phyloP scores from a whole-genome alignment of 441 rosid species.

The Jatropha multifida region DNA sequence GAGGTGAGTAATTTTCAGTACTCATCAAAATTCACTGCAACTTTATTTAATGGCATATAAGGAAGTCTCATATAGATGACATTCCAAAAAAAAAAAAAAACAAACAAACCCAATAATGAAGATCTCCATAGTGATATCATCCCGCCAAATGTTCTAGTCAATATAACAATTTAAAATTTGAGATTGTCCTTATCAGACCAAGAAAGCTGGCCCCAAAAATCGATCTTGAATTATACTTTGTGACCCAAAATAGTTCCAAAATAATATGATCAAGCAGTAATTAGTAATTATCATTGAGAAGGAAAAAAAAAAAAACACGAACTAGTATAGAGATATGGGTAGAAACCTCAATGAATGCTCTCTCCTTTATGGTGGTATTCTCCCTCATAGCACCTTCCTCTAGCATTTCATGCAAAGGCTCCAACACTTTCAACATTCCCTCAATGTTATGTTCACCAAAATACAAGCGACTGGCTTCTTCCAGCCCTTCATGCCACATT shows the following conservation, averaged over 20 bases:
- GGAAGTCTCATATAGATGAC: background rate
- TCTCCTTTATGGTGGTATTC: slow-evolving; percentile 80
- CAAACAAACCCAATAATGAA: background rate
- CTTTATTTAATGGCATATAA: background rate
- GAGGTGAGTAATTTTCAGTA: background rate
- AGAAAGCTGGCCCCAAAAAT: slow-evolving; percentile 4
- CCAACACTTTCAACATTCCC: slow-evolving; percentile 96
- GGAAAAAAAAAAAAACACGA: background rate
- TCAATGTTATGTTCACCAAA: slow-evolving; percentile 99
- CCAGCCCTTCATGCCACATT: slow-evolving; percentile 95
- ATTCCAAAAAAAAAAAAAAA: no score
- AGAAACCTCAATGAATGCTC: slow-evolving; percentile 93
- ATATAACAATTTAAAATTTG: background rate
- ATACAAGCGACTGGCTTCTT: slow-evolving; percentile 99
- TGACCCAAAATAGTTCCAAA: slow-evolving; percentile 12
- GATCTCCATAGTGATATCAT: background rate
- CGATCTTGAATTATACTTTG: background rate
- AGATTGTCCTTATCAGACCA: background rate
- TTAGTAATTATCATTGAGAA: background rate
- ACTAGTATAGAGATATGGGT: slow-evolving; percentile 6
- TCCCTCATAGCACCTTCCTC: slow-evolving; percentile 88
- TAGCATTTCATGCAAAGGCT: slow-evolving; percentile 93
- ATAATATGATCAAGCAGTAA: background rate
- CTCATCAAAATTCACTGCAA: background rate
- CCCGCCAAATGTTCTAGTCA: background rate